Conservation (phyloP, 1,139 yeast species). For the Blastobotrys elegans region DNA sequence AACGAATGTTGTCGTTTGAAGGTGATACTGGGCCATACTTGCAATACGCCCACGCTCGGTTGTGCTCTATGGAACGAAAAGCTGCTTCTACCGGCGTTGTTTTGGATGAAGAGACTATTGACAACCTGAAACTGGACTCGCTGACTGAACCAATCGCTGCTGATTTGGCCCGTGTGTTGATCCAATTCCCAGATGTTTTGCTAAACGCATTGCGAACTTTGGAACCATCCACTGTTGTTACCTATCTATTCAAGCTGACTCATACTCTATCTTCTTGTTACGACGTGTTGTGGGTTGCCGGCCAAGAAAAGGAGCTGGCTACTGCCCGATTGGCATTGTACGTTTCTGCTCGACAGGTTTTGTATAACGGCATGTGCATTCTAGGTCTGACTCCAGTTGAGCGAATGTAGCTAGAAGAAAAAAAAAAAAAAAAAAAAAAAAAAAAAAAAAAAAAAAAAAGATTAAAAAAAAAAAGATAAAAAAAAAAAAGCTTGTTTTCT, state of each 20-base stretch:
- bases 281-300: slow-evolving; percentile 95
- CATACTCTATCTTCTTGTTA: slow-evolving; percentile 95
- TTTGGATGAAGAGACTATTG: slow-evolving; percentile 33
- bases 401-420: slow-evolving; percentile 96
- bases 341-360: slow-evolving; percentile 83
- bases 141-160: slow-evolving; percentile 74
- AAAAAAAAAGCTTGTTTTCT: too few species aligned
- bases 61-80: slow-evolving; percentile 91
- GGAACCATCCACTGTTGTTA: slow-evolving; percentile 93
- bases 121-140: slow-evolving; percentile 56
- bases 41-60: slow-evolving; percentile 97
- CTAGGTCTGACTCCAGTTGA: slow-evolving; percentile 96
- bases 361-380: slow-evolving; percentile 85
- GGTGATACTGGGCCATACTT: slow-evolving; percentile 99
- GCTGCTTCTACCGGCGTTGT: slow-evolving; percentile 28
- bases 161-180: slow-evolving; percentile 68
- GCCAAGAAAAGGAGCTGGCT: slow-evolving; percentile 86
- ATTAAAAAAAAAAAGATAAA: too few species aligned
- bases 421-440: background rate
- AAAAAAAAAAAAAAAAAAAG: too few species aligned
- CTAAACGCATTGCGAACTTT: slow-evolving; percentile 77
- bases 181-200: slow-evolving; percentile 89
- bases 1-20: slow-evolving; percentile 95
- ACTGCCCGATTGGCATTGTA: slow-evolving; percentile 91
- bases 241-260: slow-evolving; percentile 85